Evolutionary conservation across 2,329 filamentous ascomycete genomes (phyloP).

Genomic region (Monilinia laxa): DNA sequence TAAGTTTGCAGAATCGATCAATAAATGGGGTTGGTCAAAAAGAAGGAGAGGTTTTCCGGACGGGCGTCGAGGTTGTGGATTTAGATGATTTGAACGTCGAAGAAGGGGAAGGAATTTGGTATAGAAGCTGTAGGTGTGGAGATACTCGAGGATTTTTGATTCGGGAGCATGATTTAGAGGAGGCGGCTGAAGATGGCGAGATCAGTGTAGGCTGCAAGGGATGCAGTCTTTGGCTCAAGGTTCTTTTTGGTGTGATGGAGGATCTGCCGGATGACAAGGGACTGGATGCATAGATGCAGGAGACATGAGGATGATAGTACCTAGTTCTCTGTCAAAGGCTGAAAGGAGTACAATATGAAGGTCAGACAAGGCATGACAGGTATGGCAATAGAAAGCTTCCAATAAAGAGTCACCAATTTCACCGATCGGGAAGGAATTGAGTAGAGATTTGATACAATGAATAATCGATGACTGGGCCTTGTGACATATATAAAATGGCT

Average conservation of each 20-base stretch:
- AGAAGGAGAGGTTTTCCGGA: conserved; percentile 47
- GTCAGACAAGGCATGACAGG: neutral
- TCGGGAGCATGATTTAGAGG: conserved; percentile 58
- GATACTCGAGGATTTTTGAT: conserved; percentile 61
- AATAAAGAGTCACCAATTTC: conserved; percentile 5
- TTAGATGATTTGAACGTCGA: conserved; percentile 63
- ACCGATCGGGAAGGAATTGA: neutral
- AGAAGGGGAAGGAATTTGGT: conserved; percentile 50
- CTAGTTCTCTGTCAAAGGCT: conserved; percentile 9
- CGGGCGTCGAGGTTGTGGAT: conserved; percentile 63
- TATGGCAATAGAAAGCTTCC: neutral
- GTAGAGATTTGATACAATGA: neutral
- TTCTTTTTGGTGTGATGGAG: conserved; percentile 60
- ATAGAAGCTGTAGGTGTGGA: conserved; percentile 61
- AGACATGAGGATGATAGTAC: conserved; percentile 1
- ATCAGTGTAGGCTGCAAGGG: conserved; percentile 64
- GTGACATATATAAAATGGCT: neutral
- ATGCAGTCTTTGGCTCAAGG: conserved; percentile 65
- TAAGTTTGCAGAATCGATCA: conserved; percentile 40
- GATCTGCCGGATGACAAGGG: conserved; percentile 26
- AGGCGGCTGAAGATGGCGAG: conserved; percentile 57
- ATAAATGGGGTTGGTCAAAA: conserved; percentile 29
- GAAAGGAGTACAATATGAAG: conserved; percentile 4
- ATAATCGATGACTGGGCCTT: neutral
- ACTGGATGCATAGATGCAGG: conserved; percentile 17